Percentiles rank a stretch among this genome's conserved stretches.
phyloP scores from a whole-genome alignment of 345 rosid genomes.

The Dovyalis caffra region DNA sequence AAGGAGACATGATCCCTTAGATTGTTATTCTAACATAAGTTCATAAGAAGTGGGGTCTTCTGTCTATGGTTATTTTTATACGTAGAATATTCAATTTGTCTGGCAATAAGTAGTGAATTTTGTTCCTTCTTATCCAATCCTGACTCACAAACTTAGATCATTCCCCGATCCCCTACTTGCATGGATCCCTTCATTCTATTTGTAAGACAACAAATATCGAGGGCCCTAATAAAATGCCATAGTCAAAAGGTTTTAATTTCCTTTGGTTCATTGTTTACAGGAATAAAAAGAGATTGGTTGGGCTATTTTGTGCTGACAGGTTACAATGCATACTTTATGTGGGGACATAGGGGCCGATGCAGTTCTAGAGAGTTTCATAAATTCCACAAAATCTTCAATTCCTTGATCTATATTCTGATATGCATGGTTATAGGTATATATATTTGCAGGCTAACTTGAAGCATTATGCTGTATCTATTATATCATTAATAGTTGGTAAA shows the following conservation, averaged over 20 bases:
- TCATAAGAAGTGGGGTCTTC: conserved; percentile 11
- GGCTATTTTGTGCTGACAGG: conserved; percentile 9
- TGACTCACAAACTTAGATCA: background rate
- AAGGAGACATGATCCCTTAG: conserved; percentile 22
- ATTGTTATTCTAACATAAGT: conserved; percentile 17
- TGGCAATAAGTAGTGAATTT: conserved; percentile 9
- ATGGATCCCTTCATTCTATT: conserved; percentile 6
- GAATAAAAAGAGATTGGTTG: background rate
- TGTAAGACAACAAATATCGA: background rate
- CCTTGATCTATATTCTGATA: background rate
- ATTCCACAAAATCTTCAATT: background rate
- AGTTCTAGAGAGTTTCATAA: background rate
- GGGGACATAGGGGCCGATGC: conserved; percentile 11
- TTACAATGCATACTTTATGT: conserved; percentile 23
- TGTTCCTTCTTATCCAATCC: conserved; percentile 31
- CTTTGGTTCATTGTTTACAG: conserved; percentile 1
- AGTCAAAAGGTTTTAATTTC: conserved; percentile 15
- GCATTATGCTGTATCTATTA: background rate
- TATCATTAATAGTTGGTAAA: too few species aligned
- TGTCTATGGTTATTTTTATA: background rate
- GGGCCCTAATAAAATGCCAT: conserved; percentile 4
- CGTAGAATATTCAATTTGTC: conserved; percentile 42
- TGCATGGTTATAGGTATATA: background rate
- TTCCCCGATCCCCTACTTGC: background rate
- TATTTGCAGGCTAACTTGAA: background rate